These are phyloP conservation scores for Hypsizygus ulmarius DNA, from an alignment of 1,284 basidiomycete species.

Conservation along the genomic window DNA sequence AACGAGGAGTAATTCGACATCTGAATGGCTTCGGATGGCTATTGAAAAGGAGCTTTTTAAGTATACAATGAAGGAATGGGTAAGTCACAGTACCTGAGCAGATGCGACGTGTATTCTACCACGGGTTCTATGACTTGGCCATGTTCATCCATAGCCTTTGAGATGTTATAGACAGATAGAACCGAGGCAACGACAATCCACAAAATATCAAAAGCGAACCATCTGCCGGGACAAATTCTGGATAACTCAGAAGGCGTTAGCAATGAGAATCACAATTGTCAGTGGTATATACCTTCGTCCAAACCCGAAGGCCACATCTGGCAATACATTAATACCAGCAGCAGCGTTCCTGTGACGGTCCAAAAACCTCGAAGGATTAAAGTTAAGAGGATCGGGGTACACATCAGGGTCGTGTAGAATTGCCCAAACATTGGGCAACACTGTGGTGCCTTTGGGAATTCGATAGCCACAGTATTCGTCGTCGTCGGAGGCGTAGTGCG, in stretches of 20 bases:
- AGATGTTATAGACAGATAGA: slow-evolving; percentile 13
- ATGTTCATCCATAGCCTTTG: slow-evolving; percentile 14
- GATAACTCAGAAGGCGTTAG: too few species aligned
- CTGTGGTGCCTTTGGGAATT: slow-evolving; percentile 42
- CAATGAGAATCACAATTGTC: too few species aligned
- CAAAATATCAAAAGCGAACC: slow-evolving; percentile 17
- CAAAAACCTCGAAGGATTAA: slow-evolving; percentile 34
- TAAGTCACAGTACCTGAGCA: slow-evolving; percentile 38
- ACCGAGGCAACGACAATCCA: slow-evolving; percentile 19
- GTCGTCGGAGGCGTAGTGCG: slow-evolving; percentile 36
- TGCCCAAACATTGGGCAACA: slow-evolving; percentile 43
- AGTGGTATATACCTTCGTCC: slow-evolving; percentile 5
- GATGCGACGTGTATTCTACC: slow-evolving; percentile 38
- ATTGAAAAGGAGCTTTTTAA: slow-evolving; percentile 4
- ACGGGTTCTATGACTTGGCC: slow-evolving; percentile 27
- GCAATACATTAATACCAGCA: slow-evolving; percentile 27
- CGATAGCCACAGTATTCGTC: slow-evolving; percentile 43
- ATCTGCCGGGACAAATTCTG: slow-evolving; percentile 20
- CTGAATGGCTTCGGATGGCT: slow-evolving; percentile 41
- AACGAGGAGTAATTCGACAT: slow-evolving; percentile 41
- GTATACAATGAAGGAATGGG: background rate
- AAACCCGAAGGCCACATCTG: slow-evolving; percentile 28
- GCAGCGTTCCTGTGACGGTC: slow-evolving; percentile 20
- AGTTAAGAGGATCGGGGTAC: slow-evolving; percentile 34
- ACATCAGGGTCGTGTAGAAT: slow-evolving; percentile 30